Evolutionary conservation across 2,329 filamentous ascomycete genomes (phyloP).

Genomic region (Phaeosphaeriaceae sp.): DNA sequence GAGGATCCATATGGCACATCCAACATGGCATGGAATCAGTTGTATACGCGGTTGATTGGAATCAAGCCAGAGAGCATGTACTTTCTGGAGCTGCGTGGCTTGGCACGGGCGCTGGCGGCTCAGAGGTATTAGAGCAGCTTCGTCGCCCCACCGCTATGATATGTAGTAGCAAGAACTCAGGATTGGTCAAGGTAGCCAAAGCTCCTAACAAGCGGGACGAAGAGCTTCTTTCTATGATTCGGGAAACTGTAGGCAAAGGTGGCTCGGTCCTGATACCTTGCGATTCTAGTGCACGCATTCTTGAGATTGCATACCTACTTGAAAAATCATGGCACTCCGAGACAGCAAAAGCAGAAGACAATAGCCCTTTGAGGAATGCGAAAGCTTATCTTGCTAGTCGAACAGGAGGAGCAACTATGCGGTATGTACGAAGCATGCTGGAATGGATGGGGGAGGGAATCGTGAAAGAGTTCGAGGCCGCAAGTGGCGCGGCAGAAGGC

Average conservation of each 20-base stretch:
- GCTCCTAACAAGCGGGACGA: conserved; percentile 85
- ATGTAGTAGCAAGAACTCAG: conserved; percentile 84
- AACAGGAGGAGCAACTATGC: conserved; percentile 86
- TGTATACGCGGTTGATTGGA: conserved; percentile 98
- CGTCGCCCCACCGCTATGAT: conserved; percentile 92
- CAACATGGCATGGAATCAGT: conserved; percentile 96
- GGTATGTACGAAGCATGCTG: conserved; percentile 91
- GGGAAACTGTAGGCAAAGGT: conserved; percentile 77
- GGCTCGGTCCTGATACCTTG: conserved; percentile 93
- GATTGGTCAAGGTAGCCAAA: conserved; percentile 71
- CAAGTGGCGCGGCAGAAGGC: conserved; percentile 47
- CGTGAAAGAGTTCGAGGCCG: conserved; percentile 85
- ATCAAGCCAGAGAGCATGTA: conserved; percentile 95
- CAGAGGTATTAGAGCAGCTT: conserved; percentile 91
- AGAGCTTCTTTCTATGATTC: conserved; percentile 79
- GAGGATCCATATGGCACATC: conserved; percentile 98
- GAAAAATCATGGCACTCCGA: conserved; percentile 80
- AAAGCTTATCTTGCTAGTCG: conserved; percentile 82
- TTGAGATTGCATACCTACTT: conserved; percentile 89
- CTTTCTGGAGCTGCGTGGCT: conserved; percentile 94
- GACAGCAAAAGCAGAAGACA: conserved; percentile 31
- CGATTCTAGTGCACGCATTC: conserved; percentile 91
- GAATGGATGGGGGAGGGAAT: conserved; percentile 99
- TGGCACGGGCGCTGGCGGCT: conserved; percentile 77
- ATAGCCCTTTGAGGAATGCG: conserved; percentile 57